A percentile compares a stretch with the other conserved stretches of the same genome.
Conservation (phyloP, 2,329 filamentous ascomycete genomes). For the Lachnellula cervina region DNA sequence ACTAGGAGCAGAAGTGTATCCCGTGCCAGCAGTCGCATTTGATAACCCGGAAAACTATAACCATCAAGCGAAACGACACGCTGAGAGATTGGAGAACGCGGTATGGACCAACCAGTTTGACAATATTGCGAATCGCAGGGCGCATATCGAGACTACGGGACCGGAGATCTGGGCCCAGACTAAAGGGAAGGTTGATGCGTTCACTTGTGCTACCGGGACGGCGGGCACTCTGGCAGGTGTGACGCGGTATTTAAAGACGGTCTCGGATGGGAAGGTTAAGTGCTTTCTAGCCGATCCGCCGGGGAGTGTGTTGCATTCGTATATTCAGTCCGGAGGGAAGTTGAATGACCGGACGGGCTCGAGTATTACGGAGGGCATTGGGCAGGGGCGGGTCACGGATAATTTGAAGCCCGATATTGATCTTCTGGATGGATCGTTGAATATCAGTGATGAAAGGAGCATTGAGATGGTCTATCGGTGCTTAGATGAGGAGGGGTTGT, state of each 20-base stretch:
- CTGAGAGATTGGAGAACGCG: slow-evolving; percentile 78
- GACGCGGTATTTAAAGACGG: slow-evolving; percentile 83
- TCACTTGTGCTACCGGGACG: slow-evolving; percentile 92
- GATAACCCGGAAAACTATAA: slow-evolving; percentile 98
- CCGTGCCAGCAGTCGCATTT: slow-evolving; percentile 91
- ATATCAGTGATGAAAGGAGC: slow-evolving; percentile 86
- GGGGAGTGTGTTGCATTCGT: slow-evolving; percentile 87
- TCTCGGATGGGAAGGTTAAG: slow-evolving; percentile 72
- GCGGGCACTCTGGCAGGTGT: slow-evolving; percentile 86
- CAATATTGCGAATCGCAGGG: slow-evolving; percentile 87
- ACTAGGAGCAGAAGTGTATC: slow-evolving; percentile 90
- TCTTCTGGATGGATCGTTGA: slow-evolving; percentile 76
- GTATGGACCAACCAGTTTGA: slow-evolving; percentile 99
- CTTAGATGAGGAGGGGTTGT: slow-evolving; percentile 91
- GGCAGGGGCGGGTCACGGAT: slow-evolving; percentile 93
- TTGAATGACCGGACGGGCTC: slow-evolving; percentile 76
- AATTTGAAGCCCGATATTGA: slow-evolving; percentile 83
- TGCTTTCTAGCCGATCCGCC: slow-evolving; percentile 90
- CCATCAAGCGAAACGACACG: slow-evolving; percentile 87
- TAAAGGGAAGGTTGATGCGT: slow-evolving; percentile 77
- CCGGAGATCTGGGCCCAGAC: slow-evolving; percentile 98
- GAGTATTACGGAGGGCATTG: slow-evolving; percentile 96
- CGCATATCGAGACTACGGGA: slow-evolving; percentile 94
- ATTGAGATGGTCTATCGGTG: slow-evolving; percentile 98
- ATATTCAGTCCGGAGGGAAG: slow-evolving; percentile 79